phyloP scores from a whole-genome alignment of 805 yeast species.

The Yamadazyma akitaensis region DNA sequence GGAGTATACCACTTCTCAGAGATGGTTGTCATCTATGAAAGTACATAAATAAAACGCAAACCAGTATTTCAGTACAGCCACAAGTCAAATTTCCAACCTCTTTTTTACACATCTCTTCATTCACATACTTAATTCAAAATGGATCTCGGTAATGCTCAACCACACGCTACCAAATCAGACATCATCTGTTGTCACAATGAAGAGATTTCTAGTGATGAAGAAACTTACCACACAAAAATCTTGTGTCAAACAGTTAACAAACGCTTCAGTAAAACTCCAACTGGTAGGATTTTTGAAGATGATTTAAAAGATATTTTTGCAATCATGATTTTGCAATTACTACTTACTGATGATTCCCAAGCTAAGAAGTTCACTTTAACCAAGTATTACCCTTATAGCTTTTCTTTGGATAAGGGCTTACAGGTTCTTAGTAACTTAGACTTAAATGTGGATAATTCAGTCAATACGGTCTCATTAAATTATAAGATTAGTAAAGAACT shows the following conservation, averaged over 20 bases:
- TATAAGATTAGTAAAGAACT: slow-evolving; percentile 51
- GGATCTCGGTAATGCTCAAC: neutral
- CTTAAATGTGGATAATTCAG: slow-evolving; percentile 45
- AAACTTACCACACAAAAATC: slow-evolving; percentile 1
- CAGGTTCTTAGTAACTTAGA: slow-evolving; percentile 47
- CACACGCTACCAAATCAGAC: neutral
- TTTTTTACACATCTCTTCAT: neutral
- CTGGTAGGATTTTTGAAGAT: slow-evolving; percentile 49
- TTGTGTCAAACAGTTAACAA: slow-evolving; percentile 37
- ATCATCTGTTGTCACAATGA: neutral
- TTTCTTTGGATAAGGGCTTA: slow-evolving; percentile 51
- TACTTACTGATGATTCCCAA: slow-evolving; percentile 17
- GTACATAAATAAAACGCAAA: neutral
- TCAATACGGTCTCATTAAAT: slow-evolving; percentile 52
- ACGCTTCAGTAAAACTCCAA: slow-evolving; percentile 48
- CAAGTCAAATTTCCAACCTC: neutral
- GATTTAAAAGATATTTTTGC: slow-evolving; percentile 64
- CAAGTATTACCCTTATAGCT: slow-evolving; percentile 58
- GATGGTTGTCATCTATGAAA: neutral
- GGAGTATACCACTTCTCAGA: neutral
- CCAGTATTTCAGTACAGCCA: neutral
- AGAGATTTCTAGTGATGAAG: slow-evolving; percentile 1
- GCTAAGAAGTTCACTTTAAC: neutral
- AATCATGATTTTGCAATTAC: slow-evolving; percentile 40
- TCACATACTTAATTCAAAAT: neutral